Conservation (phyloP, 306 rosid genomes). For the Acacia melanoxylon region DNA sequence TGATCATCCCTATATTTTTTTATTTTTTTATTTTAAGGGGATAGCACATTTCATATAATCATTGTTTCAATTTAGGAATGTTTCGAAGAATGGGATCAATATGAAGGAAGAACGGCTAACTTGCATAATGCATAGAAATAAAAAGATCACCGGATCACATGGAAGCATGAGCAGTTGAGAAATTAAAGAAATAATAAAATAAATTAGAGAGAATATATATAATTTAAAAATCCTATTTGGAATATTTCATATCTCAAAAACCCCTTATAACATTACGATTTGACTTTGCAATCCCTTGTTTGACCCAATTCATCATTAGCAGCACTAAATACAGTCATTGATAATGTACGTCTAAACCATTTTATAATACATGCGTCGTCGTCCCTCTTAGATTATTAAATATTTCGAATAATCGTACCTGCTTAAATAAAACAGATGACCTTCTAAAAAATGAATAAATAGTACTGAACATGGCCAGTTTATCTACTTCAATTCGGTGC, state of each 20-base stretch:
- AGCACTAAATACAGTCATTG: not conserved
- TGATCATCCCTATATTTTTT: not conserved
- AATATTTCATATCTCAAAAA: not conserved
- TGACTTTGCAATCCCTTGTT: not conserved
- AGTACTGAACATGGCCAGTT: not conserved
- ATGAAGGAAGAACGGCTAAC: not conserved
- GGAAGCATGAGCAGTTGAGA: conserved; percentile 8
- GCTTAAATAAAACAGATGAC: not conserved
- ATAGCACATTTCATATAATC: conserved; percentile 1
- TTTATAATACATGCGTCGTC: not conserved
- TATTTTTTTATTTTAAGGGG: not conserved
- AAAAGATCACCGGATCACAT: not conserved
- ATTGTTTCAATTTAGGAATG: not conserved
- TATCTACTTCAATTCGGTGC: not conserved
- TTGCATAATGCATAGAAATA: not conserved
- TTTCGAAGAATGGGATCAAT: not conserved
- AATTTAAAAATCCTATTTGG: not conserved
- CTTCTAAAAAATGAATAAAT: not conserved
- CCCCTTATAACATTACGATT: not conserved
- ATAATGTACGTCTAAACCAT: not conserved
- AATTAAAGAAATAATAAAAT: not conserved
- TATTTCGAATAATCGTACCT: not conserved
- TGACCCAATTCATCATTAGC: not conserved
- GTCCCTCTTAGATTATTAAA: not conserved
- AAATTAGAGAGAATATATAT: not conserved